phyloP scores from a whole-genome alignment of 768 basidiomycete species.

The Mycena pura region DNA sequence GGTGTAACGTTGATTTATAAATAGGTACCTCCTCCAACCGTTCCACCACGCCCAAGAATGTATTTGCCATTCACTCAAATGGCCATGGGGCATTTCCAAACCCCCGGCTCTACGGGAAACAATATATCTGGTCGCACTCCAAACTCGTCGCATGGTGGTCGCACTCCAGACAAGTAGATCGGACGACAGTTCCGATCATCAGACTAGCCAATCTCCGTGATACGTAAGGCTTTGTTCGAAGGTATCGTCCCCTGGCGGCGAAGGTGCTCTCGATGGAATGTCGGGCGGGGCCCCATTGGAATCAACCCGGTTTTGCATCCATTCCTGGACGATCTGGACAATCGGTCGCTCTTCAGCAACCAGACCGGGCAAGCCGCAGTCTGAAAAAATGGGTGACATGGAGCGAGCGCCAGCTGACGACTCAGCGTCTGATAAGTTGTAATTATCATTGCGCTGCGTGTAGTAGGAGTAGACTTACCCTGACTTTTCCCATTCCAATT shows the following conservation, averaged over 20 bases:
- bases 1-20: constrained; percentile 11
- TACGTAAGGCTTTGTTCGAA: constrained; percentile 22
- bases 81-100: constrained; percentile 22
- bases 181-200: neutral
- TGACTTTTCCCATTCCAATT: constrained; percentile 51
- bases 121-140: constrained; percentile 55
- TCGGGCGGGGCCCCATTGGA: constrained; percentile 20
- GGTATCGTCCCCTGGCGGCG: constrained; percentile 6
- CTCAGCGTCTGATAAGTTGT: constrained; percentile 34
- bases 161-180: constrained; percentile 46
- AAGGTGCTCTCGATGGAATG: constrained; percentile 8
- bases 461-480: constrained; percentile 36
- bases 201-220: constrained; percentile 37
- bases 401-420: constrained; percentile 32
- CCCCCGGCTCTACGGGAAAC: constrained; percentile 35
- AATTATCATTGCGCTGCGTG: constrained; percentile 6
- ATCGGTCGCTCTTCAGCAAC: constrained; percentile 10
- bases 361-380: constrained; percentile 28
- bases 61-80: constrained; percentile 44
- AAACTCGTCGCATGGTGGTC: constrained; percentile 65
- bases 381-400: constrained; percentile 36
- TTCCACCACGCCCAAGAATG: constrained; percentile 32
- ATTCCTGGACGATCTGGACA: constrained; percentile 27
- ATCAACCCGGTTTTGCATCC: constrained; percentile 29
- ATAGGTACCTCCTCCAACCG: constrained; percentile 59